Evolutionary conservation across 192 early-diverging fungal species (phyloP), one percentile per base, ranked within the genome.

Genomic region (Neocallimastix lanati): DNA sequence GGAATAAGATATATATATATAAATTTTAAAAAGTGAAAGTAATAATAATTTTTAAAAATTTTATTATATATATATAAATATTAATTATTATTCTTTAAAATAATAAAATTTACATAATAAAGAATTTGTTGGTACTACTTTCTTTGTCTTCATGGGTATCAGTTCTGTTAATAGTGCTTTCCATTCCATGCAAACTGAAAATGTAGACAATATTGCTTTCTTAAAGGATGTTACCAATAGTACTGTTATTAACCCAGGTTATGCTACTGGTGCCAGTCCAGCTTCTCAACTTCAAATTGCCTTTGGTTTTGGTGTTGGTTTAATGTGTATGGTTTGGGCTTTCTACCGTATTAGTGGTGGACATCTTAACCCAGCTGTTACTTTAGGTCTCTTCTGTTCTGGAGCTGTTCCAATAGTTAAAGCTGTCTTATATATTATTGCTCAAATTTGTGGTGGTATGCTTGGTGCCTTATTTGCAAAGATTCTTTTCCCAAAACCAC

Each of bases 291-390:
- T 50, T 50, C 40, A 50, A 50, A 50, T 50, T 13, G 40, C 40
- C 21, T 50, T 50, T 6, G 40, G 40, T 50, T 50, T 50, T 13
- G 40, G 40, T 50, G 16, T 50, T 13, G 40, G 40, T 50, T 50
- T 50, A 50, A 50, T 50, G 40, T 50, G 40, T 50, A 50, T 50
- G 40, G 40, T 50, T 50, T 50, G 40, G 40, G 40, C 40, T 21
- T 50, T 50, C 40, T 50, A 50, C 40, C 40, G 40, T 50, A 77
- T 77, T 25, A 37, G 30, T 35, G 91, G 90, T 13, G 87, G 90
- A 9, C 84, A 84, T 16, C 84, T 92, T 77, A 92, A 92, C 80
- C 90, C 92, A 7, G 88, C 91, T n/a, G 84, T 92, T 36, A 85
- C 87, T 28, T 67, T 92, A 12, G 84, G 86, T 27, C 84, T 91